phyloP scores from a whole-genome alignment of 306 rosid species.

The Casuarina equisetifolia region DNA sequence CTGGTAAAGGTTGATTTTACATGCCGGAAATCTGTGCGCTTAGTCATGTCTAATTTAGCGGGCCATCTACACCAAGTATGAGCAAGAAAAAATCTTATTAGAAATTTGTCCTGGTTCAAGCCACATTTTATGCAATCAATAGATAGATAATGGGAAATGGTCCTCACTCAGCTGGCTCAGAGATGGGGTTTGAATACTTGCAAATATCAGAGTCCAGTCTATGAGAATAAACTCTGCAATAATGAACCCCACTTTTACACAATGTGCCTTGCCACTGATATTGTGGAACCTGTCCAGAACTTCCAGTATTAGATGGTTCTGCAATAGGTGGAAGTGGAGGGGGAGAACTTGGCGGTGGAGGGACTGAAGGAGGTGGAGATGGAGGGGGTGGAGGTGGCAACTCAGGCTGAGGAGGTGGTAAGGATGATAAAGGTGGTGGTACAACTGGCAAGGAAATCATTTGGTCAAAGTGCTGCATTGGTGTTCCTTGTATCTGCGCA shows the following conservation, averaged over 20 bases:
- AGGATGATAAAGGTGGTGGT: conserved; percentile 61
- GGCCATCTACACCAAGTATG: conserved; percentile 80
- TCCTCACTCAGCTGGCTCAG: conserved; percentile 85
- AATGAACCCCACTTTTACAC: conserved; percentile 91
- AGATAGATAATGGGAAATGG: conserved; percentile 24
- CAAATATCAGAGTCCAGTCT: conserved; percentile 71
- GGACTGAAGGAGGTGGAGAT: conserved; percentile 76
- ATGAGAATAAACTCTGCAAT: conserved; percentile 75
- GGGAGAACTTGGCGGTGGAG: conserved; percentile 88
- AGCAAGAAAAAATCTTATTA: conserved; percentile 23
- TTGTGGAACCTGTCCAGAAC: conserved; percentile 43
- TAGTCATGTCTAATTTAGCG: conserved; percentile 86
- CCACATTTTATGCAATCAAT: conserved; percentile 19
- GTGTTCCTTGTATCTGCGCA: conserved; percentile 70
- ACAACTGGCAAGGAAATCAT: conserved; percentile 48
- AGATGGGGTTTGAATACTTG: conserved; percentile 63
- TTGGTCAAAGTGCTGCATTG: conserved; percentile 66
- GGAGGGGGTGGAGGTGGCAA: conserved; percentile 76
- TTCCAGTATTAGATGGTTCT: conserved; percentile 50
- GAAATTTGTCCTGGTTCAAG: conserved; percentile 10
- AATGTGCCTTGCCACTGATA: conserved; percentile 82
- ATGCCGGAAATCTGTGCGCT: conserved; percentile 85
- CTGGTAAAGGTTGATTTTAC: conserved; percentile 77
- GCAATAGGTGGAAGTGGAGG: conserved; percentile 59
- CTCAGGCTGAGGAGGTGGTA: conserved; percentile 72